Conservation (phyloP, 2,329 filamentous ascomycete species). For the Diplodia mutila region DNA sequence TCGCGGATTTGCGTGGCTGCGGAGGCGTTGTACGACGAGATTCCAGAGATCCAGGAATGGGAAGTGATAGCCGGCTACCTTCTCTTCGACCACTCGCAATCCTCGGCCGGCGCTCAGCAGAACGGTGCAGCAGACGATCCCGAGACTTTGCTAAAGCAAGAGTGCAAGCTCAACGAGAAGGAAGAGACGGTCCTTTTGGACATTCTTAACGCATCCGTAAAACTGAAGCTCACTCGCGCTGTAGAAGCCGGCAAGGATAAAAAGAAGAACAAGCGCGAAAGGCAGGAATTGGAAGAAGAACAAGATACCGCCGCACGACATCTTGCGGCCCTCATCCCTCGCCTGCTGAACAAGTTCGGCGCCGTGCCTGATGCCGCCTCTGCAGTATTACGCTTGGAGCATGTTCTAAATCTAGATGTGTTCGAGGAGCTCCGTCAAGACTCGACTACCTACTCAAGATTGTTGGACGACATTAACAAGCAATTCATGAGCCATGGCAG, state of each 20-base stretch:
- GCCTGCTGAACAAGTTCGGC: conserved; percentile 88
- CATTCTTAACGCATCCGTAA: conserved; percentile 81
- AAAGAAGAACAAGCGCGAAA: conserved; percentile 58
- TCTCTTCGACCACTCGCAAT: conserved; percentile 80
- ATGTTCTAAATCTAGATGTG: conserved; percentile 81
- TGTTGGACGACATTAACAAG: conserved; percentile 89
- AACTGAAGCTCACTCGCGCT: conserved; percentile 68
- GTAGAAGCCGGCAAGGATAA: conserved; percentile 64
- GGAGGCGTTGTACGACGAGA: conserved; percentile 80
- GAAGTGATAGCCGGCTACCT: conserved; percentile 87
- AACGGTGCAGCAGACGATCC: conserved; percentile 62
- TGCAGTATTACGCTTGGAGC: conserved; percentile 81
- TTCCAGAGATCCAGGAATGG: conserved; percentile 83
- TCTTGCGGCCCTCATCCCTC: conserved; percentile 78
- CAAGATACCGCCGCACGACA: conserved; percentile 79
- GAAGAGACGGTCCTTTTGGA: conserved; percentile 86
- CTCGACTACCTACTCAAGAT: conserved; percentile 73
- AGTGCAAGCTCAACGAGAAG: conserved; percentile 71
- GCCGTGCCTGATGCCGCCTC: conserved; percentile 86
- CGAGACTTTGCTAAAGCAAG: conserved; percentile 68
- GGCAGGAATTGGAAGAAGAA: conserved; percentile 66
- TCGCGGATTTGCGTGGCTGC: conserved; percentile 85
- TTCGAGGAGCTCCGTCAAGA: conserved; percentile 90
- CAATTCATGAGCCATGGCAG: conserved; percentile 95
- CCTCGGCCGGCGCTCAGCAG: conserved; percentile 53